Base-by-base conservation (phyloP, 306 rosid genomes). In the Canavalia ensiformis region DNA sequence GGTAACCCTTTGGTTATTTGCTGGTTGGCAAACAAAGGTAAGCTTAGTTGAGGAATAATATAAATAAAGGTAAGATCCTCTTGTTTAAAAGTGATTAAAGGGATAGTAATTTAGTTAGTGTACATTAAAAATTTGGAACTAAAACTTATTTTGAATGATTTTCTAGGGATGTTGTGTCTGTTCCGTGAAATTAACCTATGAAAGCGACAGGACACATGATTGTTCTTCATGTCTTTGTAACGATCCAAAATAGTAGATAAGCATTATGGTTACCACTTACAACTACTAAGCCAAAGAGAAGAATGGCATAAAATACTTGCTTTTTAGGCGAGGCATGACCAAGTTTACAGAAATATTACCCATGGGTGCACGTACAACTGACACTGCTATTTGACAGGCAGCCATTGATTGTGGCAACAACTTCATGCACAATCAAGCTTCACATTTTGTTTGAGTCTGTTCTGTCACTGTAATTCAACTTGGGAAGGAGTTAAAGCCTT, bases 121-220 rank as follows among this genome's bases (percentile, higher is more conserved):
- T 31, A 68, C 49, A 42, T 63, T 42, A 25, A 81, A 81, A 74
- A 52, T 67, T 56, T 10, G 54, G 49, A 12, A 8, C 42, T 66
- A 18, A 0, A 56, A 50, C 69, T 68, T 44, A 18, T 54, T 12
- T 1, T 4, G 42, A 45, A 11, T 28, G 49, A 13, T 46, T 44
- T 13, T 41, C 42, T 47, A 70, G 49, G 74, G 50, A 70, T 77
- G 79, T 30, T 60, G 7, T 71, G 66, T 70, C 45, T 28, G 13
- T 33, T 62, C 9, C 30, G 35, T 46, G 85, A 68, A 67, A 18
- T 18, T 18, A 18, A 42, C 25, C 47, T 42, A 9, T 42, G 87
- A 87, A 84, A 81, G 82, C 74, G 84, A 87, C 90, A 25, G 37
- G 46, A 76, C 90, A 49, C 49, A 58, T 84, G 86, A 82, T 87